Conservation (phyloP, 2,329 filamentous ascomycete species). For the Trichoderma sp. region DNA sequence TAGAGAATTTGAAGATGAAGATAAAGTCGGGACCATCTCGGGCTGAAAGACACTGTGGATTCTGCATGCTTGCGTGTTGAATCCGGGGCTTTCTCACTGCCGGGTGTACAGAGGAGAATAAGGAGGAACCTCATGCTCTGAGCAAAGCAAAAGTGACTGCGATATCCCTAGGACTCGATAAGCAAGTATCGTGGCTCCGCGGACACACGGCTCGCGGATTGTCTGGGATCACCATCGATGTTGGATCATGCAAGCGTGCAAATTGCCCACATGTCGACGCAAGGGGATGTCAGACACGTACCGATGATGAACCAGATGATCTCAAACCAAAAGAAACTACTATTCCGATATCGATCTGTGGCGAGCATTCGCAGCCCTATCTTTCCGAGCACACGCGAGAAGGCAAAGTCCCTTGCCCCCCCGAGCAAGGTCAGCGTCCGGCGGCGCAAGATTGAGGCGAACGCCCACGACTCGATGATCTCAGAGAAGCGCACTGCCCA, state of each 20-base stretch:
- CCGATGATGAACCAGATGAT: not conserved
- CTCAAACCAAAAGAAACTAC: not conserved
- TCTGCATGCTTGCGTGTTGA: too few relatives aligned
- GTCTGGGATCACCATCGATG: not conserved
- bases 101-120: not conserved
- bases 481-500: conserved; percentile 10
- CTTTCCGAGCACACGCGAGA: not conserved
- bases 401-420: not conserved
- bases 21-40: not conserved
- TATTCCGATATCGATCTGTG: not conserved
- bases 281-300: not conserved
- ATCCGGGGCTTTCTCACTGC: not conserved
- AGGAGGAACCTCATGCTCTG: not conserved
- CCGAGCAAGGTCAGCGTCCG: not conserved
- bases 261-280: not conserved
- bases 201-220: not conserved
- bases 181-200: not conserved
- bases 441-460: not conserved
- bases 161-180: not conserved
- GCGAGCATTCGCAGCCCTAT: not conserved
- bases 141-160: not conserved
- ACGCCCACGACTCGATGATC: not conserved
- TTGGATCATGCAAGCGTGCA: not conserved
- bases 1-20: not conserved
- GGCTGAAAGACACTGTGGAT: not conserved